Conservation (phyloP, 1,139 yeast genomes). For the Blastobotrys capitulatus region DNA sequence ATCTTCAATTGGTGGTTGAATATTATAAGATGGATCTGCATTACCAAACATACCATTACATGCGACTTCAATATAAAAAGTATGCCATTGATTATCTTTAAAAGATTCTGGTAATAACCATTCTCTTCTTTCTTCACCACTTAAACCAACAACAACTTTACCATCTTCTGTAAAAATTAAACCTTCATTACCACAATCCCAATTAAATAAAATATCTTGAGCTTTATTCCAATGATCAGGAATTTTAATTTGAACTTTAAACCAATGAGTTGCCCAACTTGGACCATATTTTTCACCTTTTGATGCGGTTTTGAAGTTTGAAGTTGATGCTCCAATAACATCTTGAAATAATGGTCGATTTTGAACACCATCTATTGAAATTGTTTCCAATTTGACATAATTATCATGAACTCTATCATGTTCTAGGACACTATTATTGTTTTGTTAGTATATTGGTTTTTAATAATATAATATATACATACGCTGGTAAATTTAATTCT, state of each 20-base stretch:
- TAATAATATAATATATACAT: not conserved
- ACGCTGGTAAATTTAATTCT: conserved; percentile 68
- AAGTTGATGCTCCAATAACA: conserved; percentile 42
- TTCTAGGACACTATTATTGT: conserved; percentile 48
- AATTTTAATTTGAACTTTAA: conserved; percentile 56
- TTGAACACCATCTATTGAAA: conserved; percentile 58
- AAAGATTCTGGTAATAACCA: conserved; percentile 56
- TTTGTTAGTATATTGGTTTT: not conserved
- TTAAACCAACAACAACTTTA: conserved; percentile 71
- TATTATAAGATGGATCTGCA: conserved; percentile 39
- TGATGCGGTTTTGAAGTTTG: conserved; percentile 51
- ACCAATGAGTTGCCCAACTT: conserved; percentile 98
- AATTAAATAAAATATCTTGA: conserved; percentile 59
- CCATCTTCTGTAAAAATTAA: conserved; percentile 66
- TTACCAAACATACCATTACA: conserved; percentile 97
- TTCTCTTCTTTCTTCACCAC: conserved; percentile 81
- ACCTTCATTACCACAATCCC: conserved; percentile 89
- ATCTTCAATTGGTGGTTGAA: conserved; percentile 55
- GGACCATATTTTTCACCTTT: conserved; percentile 84
- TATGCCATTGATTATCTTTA: conserved; percentile 40
- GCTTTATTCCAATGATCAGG: conserved; percentile 50
- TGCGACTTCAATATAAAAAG: conserved; percentile 78
- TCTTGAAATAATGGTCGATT: conserved; percentile 69
- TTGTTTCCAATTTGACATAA: conserved; percentile 47
- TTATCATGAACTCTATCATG: conserved; percentile 43